A percentile compares a stretch with the other conserved stretches of the same genome.
phyloP scores from a whole-genome alignment of 139 green algal genomes.

The Chlamydomonas asymmetrica region DNA sequence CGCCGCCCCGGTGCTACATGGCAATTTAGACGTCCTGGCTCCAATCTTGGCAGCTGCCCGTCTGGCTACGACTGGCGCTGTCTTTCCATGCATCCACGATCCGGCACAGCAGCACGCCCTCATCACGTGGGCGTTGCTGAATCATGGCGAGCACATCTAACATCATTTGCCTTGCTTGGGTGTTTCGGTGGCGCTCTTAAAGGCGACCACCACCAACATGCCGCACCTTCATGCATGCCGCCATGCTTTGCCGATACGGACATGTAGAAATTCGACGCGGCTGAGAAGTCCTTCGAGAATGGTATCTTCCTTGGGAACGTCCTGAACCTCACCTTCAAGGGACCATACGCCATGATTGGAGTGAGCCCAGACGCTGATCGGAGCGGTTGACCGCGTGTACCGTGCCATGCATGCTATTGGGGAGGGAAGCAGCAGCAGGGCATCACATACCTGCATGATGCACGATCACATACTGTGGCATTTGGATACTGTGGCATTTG shows the following conservation, averaged over 20 bases:
- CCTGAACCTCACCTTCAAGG: slow-evolving; percentile 50
- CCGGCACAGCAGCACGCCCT: background rate
- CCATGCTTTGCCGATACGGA: background rate
- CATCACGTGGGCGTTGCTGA: no score
- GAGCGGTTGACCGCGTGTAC: no score
- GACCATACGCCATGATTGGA: slow-evolving; percentile 28
- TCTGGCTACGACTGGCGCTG: background rate
- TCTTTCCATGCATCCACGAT: background rate
- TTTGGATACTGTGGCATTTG: no score
- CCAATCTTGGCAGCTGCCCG: background rate
- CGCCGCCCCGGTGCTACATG: background rate
- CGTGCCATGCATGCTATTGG: no score
- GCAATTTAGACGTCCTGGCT: background rate
- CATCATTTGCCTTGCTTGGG: no score
- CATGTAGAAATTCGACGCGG: slow-evolving; percentile 46
- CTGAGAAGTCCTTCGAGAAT: slow-evolving; percentile 46
- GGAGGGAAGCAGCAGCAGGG: no score
- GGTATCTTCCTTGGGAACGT: slow-evolving; percentile 54
- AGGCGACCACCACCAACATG: background rate
- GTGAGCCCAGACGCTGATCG: no score
- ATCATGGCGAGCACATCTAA: no score
- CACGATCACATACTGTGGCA: no score
- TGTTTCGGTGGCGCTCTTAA: background rate
- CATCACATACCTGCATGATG: no score
- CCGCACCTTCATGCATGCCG: background rate